Evolutionary conservation across 176 grass and related monocot species (phyloP), one percentile per base, ranked within the genome.

Genomic region (Tuctoria greenei): DNA sequence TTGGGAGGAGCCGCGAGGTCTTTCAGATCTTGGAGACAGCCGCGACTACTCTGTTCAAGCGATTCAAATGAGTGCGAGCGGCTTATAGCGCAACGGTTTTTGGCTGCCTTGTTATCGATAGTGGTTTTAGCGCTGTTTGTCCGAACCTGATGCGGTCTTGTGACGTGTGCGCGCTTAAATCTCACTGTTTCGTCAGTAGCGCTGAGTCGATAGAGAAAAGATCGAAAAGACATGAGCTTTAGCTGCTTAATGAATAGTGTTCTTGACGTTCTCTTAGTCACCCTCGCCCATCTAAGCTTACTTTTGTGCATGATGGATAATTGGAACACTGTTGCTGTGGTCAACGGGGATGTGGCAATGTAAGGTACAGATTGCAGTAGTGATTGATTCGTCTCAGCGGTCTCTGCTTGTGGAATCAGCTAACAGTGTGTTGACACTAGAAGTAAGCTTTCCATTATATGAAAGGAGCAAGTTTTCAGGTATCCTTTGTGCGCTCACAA

Each of bases 121-220:
- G 1, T 8, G n/a, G 18, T 65, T 66, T 13, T 52, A 7, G 61
- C 21, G 40, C 79, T 23, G 54, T 67, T 45, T 74, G 69, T 70
- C 38, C 21, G 70, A 84, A 84, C 84, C 70, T 75, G 81, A 47
- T 17, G 61, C 9, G 31, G 44, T 65, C 79, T 68, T 5, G 34
- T 50, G 63, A 5, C 35, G 21, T 8, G 10, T 52, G 55, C 69
- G 36, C 36, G 55, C 54, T 69, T 72, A 6, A 54, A 78, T 70
- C 56, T 69, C 27, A 9, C 15, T 56, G 28, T 0, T 41, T 40
- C 2, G 8, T 14, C 38, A 1, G 8, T 15, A 5, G 2, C 2
- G 7, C 10, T 11, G 4, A 11, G 61, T 81, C 39, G 64, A 12
- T 27, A 45, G 64, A 51, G 23, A 18, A 38, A 61, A 62, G 25